Conservation (phyloP, 208 protist species). For the Novymonas esmeraldas region DNA sequence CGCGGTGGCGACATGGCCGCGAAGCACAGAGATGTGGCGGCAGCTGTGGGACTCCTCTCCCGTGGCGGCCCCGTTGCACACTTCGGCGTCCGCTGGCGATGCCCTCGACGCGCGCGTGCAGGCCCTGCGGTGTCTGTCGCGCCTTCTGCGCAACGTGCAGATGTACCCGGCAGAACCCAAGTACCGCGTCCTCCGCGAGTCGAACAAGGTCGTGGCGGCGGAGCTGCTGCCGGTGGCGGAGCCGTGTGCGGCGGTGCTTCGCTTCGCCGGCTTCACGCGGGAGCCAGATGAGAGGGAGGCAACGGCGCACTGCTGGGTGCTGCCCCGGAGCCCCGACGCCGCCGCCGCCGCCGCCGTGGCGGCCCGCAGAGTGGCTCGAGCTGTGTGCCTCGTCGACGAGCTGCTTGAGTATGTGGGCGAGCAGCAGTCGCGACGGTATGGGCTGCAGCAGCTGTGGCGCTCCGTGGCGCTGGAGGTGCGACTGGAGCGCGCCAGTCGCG, state of each 20-base stretch:
- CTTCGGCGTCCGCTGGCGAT: neutral
- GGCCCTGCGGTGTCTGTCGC: conserved; percentile 47
- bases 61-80: neutral
- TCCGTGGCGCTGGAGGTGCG: conserved; percentile 55
- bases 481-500: conserved; percentile 43
- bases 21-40: conserved; percentile 15
- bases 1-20: neutral
- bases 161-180: conserved; percentile 43
- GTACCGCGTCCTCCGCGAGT: conserved; percentile 55
- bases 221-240: conserved; percentile 56
- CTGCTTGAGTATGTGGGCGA: conserved; percentile 24
- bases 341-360: neutral
- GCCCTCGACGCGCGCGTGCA: conserved; percentile 23
- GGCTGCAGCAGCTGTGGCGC: conserved; percentile 30
- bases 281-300: neutral
- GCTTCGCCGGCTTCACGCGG: conserved; percentile 49
- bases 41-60: conserved; percentile 11
- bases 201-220: conserved; percentile 36
- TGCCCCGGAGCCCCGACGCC: conserved; percentile 1
- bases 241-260: conserved; percentile 40
- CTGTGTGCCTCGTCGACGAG: conserved; percentile 7
- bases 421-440: conserved; percentile 24
- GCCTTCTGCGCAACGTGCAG: conserved; percentile 52
- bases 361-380: neutral
- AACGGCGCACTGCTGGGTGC: conserved; percentile 16